Percentiles rank a stretch among this genome's conserved stretches.
Evolutionary conservation across 345 rosid species (phyloP).

Genomic region (Rhodamnia rubescens): DNA sequence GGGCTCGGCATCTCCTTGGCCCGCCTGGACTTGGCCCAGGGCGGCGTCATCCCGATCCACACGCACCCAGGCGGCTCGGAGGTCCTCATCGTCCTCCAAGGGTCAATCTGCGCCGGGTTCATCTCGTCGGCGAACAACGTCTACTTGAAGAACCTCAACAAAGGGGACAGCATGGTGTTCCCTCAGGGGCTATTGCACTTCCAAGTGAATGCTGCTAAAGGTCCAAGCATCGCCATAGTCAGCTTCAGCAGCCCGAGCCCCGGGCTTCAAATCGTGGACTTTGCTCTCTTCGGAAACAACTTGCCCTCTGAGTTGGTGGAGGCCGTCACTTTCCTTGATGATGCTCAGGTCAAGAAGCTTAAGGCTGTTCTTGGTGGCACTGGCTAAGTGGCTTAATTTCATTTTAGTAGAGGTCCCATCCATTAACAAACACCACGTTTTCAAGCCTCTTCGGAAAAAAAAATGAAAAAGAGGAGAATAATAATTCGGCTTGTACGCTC

Average conservation of each 20-base stretch:
- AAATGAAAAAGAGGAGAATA: not conserved
- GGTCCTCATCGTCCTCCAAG: slow-evolving; percentile 37
- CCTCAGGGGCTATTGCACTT: slow-evolving; percentile 76
- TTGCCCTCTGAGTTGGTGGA: slow-evolving; percentile 6
- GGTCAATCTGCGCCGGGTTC: slow-evolving; percentile 69
- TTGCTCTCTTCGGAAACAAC: slow-evolving; percentile 39
- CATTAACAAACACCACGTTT: not conserved
- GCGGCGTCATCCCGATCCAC: slow-evolving; percentile 74
- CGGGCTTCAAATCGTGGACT: slow-evolving; percentile 63
- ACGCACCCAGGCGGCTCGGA: slow-evolving; percentile 78
- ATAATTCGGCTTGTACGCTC: not conserved
- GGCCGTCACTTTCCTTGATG: slow-evolving; percentile 44
- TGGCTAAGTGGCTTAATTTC: slow-evolving; percentile 10
- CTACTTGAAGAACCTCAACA: slow-evolving; percentile 33
- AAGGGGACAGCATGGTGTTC: slow-evolving; percentile 61
- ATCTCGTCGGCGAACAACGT: slow-evolving; percentile 53
- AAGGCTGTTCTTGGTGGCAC: slow-evolving; percentile 87
- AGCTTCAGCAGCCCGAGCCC: slow-evolving; percentile 66
- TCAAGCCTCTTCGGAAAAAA: not conserved
- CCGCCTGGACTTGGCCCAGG: slow-evolving; percentile 60
- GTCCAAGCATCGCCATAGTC: slow-evolving; percentile 35
- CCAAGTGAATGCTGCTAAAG: slow-evolving; percentile 45
- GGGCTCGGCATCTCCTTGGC: slow-evolving; percentile 76
- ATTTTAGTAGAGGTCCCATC: not conserved
- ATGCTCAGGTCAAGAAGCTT: slow-evolving; percentile 66